Base-by-base conservation (phyloP, 2,329 filamentous ascomycete genomes). In the Cytospora piceae region DNA sequence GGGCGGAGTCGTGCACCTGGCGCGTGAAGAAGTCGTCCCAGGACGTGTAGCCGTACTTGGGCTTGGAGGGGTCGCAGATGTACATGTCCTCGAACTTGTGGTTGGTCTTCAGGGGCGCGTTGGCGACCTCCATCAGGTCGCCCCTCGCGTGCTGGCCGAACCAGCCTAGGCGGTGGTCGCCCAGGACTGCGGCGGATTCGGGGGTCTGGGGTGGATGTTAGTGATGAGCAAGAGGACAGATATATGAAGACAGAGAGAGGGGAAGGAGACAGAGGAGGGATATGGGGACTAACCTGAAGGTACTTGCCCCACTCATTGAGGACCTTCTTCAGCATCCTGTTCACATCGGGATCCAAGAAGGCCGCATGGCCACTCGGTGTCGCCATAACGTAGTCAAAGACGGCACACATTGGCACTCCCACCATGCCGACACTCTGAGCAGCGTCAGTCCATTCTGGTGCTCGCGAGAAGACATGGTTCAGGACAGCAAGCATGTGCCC, bases 11-110 rank as follows among this genome's bases (percentile, higher is more conserved):
- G 11, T 76, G 80, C 63, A 90, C 81, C 6, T 78, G 64, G 7
- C 89, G 82, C 0, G 86, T 90, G 77, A 92, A 91, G 77, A 91
- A 92, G 71, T 67, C 79, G 66, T 92, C 89, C 89, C 89, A 91
- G 0, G 86, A 90, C 64, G 80, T 84, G 77, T 80, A 91, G 22
- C 89, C 88, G 68, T 85, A 81, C 72, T 87, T 73, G 69, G 83
- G 76, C 6, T 79, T 78, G 0, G 72, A 75, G 0, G 86, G 81
- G 52, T 90, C 84, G 72, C 88, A 90, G 22, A 82, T 69, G 73
- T 84, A 90, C 71, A 89, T 80, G 22, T 89, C 81, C 64, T 88
- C 81, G 66, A 89, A 89, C 57, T 75, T 80, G 71, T 81, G 73
- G 22, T 69, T 64, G 0, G 81, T 78, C 60, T 76, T 70, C 22